These are phyloP conservation scores for Trichoderma guizhouense DNA, from an alignment of 2,329 filamentous ascomycete genomes.

Conservation along the genomic window DNA sequence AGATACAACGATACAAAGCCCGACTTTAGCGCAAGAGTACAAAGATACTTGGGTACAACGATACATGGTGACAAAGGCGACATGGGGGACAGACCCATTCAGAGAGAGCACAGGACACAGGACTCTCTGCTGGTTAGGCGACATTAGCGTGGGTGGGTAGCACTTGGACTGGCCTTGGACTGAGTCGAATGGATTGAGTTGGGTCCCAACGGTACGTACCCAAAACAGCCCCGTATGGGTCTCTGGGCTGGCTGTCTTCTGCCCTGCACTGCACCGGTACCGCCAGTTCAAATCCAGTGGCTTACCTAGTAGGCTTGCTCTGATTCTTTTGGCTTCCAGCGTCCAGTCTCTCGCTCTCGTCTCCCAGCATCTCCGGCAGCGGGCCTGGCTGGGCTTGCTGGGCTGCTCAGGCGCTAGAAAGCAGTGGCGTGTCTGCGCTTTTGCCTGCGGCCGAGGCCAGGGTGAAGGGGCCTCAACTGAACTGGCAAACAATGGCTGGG, in stretches of 20 bases:
- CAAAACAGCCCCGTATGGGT: background rate
- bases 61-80: background rate
- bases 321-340: background rate
- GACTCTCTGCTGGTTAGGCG: background rate
- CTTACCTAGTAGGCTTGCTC: background rate
- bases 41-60: background rate
- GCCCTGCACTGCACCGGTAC: background rate
- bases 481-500: background rate
- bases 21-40: background rate
- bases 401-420: background rate
- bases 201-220: conserved; percentile 16
- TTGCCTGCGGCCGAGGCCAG: background rate
- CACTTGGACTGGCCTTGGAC: background rate
- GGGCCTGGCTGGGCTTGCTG: background rate
- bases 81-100: background rate
- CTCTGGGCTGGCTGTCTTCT: background rate
- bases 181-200: background rate
- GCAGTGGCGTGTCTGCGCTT: conserved; percentile 2
- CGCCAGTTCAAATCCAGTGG: background rate
- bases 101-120: background rate
- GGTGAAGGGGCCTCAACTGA: background rate
- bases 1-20: background rate
- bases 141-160: conserved; percentile 18
- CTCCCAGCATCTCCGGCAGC: background rate
- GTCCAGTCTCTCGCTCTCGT: background rate